These are phyloP conservation scores for Saksenaea oblongispora DNA, from an alignment of 371 early-diverging fungal species.

Conservation along the genomic window DNA sequence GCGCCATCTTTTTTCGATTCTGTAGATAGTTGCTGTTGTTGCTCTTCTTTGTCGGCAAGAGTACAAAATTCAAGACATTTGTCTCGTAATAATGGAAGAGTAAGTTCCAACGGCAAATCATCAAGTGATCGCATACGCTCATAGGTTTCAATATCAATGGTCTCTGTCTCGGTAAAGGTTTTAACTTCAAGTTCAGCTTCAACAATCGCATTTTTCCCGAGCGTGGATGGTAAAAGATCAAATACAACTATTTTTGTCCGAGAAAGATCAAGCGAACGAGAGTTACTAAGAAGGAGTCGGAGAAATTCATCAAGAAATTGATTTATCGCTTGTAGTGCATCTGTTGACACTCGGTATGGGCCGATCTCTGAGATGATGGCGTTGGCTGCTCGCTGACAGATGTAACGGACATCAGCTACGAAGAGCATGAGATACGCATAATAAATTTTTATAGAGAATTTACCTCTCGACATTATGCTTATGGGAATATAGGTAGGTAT, in stretches of 20 bases:
- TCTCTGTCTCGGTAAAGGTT: conserved; percentile 48
- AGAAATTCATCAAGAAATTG: conserved; percentile 65
- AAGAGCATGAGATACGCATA: background rate
- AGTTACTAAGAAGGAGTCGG: conserved; percentile 42
- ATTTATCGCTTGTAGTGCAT: conserved; percentile 61
- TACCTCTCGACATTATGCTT: conserved; percentile 13
- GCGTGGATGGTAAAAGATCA: conserved; percentile 44
- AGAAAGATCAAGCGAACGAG: conserved; percentile 49
- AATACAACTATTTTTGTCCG: conserved; percentile 52
- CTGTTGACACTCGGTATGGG: conserved; percentile 59
- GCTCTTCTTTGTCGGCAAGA: conserved; percentile 34
- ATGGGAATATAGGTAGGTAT: conserved; percentile 7
- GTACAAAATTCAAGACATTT: conserved; percentile 58
- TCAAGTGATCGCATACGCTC: conserved; percentile 33
- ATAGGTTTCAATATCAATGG: conserved; percentile 27
- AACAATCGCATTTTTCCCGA: conserved; percentile 65
- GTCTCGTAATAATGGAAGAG: conserved; percentile 43
- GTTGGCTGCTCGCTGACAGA: conserved; percentile 66
- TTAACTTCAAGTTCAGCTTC: conserved; percentile 69
- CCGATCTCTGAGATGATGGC: conserved; percentile 65
- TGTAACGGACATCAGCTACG: conserved; percentile 31
- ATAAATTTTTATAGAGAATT: background rate
- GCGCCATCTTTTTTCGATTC: background rate
- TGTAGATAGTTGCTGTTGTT: conserved; percentile 14
- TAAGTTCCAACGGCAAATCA: conserved; percentile 11